Evolutionary conservation across 805 yeast genomes (phyloP).

Genomic region (Citeromyces matritensis): DNA sequence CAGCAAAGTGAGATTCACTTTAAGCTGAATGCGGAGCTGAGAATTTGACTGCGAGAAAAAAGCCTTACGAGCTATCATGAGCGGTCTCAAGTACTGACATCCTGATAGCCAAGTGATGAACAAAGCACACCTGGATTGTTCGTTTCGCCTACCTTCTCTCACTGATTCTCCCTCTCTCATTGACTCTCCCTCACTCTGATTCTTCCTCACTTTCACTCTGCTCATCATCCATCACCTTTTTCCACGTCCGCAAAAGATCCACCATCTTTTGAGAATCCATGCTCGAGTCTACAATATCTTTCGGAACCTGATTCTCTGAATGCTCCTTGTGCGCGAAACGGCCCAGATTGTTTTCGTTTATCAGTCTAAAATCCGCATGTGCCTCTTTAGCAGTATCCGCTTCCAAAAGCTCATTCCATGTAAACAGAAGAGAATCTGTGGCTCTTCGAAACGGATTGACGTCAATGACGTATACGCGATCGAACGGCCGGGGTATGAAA

Average conservation of each 20-base stretch:
- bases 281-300: slow-evolving; percentile 79
- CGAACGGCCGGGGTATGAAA: slow-evolving; percentile 65
- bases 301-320: slow-evolving; percentile 84
- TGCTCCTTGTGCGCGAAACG: slow-evolving; percentile 72
- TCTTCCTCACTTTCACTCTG: slow-evolving; percentile 7
- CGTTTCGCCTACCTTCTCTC: too few relatives aligned
- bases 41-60: too few relatives aligned
- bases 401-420: slow-evolving; percentile 67
- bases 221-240: slow-evolving; percentile 8
- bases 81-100: too few relatives aligned
- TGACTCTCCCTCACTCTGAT: background rate
- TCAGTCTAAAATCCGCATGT: slow-evolving; percentile 43
- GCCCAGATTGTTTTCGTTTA: slow-evolving; percentile 54
- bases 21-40: too few relatives aligned
- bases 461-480: slow-evolving; percentile 59
- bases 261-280: slow-evolving; percentile 53
- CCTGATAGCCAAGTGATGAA: too few relatives aligned
- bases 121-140: too few relatives aligned
- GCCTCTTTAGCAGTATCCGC: slow-evolving; percentile 15
- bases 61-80: too few relatives aligned
- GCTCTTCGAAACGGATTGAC: slow-evolving; percentile 73
- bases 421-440: slow-evolving; percentile 65
- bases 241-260: slow-evolving; percentile 52
- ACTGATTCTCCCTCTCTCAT: too few relatives aligned
- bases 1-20: too few relatives aligned